These are phyloP conservation scores for Silene noctiflora DNA, from an alignment of 179 eudicot genomes.

Conservation along the genomic window DNA sequence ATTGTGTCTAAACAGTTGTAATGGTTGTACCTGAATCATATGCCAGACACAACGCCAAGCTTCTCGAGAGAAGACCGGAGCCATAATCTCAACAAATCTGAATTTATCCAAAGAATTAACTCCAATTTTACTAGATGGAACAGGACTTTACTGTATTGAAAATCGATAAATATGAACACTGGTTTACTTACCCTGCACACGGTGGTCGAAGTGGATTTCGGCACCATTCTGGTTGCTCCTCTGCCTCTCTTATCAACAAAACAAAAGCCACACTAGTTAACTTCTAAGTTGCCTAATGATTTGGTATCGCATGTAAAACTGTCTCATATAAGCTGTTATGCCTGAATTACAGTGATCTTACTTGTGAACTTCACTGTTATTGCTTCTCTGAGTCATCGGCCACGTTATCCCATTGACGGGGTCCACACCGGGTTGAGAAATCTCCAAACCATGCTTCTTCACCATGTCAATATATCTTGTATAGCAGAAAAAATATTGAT, in stretches of 20 bases:
- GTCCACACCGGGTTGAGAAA: conserved; percentile 59
- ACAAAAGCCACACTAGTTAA: background rate
- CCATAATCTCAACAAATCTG: conserved; percentile 69
- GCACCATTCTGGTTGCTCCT: conserved; percentile 49
- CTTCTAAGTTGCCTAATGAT: too few species aligned
- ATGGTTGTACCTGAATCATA: conserved; percentile 46
- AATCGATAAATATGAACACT: background rate
- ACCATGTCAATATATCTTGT: conserved; percentile 45
- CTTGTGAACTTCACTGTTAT: conserved; percentile 55
- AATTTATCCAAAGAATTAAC: background rate
- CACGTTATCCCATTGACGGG: conserved; percentile 32
- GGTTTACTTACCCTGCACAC: conserved; percentile 35
- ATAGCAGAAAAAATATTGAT: background rate
- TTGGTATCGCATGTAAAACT: background rate
- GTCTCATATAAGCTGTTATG: background rate
- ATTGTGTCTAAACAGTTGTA: too few species aligned
- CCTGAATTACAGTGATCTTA: conserved; percentile 16
- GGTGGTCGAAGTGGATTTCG: conserved; percentile 31
- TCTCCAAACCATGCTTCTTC: conserved; percentile 54
- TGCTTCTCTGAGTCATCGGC: conserved; percentile 41
- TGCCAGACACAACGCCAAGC: conserved; percentile 66
- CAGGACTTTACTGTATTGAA: background rate
- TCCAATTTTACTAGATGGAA: background rate
- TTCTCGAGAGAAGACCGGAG: conserved; percentile 54
- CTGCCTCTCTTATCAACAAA: conserved; percentile 31